Conservation (phyloP, 768 basidiomycete genomes). For the Lentinula detonsa region DNA sequence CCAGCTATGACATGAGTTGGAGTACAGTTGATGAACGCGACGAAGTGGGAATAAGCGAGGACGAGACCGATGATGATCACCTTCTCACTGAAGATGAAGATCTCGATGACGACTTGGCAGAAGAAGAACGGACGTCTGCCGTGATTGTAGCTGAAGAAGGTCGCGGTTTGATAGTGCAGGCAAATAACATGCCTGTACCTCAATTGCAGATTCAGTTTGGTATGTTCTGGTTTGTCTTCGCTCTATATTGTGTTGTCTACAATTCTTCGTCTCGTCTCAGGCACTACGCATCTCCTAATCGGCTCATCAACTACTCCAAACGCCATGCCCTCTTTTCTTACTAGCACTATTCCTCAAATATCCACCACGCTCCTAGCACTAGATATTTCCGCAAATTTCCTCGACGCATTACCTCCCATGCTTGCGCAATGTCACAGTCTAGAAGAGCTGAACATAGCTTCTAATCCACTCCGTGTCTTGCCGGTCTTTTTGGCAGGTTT, state of each 20-base stretch:
- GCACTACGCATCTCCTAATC: conserved; percentile 90
- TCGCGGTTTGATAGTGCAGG: conserved; percentile 74
- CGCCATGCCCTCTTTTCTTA: conserved; percentile 71
- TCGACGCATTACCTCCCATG: conserved; percentile 76
- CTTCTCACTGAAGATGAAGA: conserved; percentile 34
- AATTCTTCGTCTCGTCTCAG: conserved; percentile 33
- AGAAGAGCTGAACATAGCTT: conserved; percentile 91
- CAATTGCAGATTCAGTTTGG: conserved; percentile 69
- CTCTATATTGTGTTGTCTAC: not conserved
- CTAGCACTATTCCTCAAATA: conserved; percentile 64
- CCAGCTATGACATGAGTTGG: conserved; percentile 77
- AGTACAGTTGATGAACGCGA: conserved; percentile 68
- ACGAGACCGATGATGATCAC: conserved; percentile 45
- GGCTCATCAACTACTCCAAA: conserved; percentile 76
- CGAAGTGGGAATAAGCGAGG: conserved; percentile 39
- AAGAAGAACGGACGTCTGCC: conserved; percentile 72
- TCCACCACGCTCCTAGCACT: conserved; percentile 78
- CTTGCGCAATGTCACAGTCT: conserved; percentile 76
- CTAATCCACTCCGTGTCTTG: conserved; percentile 88
- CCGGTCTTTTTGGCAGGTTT: conserved; percentile 83
- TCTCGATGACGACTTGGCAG: conserved; percentile 41
- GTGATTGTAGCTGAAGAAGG: conserved; percentile 80
- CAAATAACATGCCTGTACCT: conserved; percentile 52
- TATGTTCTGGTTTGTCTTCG: conserved; percentile 27
- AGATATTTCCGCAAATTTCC: conserved; percentile 87